Evolutionary conservation across 192 early-diverging fungal species (phyloP).

Genomic region (Coemansia sp.): DNA sequence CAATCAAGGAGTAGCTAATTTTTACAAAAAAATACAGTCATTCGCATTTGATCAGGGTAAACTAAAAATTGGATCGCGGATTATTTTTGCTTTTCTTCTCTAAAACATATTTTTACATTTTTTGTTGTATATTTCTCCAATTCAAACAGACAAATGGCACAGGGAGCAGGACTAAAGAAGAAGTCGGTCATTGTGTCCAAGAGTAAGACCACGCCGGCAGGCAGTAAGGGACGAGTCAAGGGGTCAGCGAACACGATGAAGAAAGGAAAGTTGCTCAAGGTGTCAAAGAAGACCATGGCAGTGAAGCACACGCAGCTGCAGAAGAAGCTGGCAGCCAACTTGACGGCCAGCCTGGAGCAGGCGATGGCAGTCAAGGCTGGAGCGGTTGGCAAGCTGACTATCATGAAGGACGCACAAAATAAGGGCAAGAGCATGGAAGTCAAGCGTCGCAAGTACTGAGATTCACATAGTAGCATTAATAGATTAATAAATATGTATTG

Average conservation of each 20-base stretch:
- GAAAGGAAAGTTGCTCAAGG: slow-evolving; percentile 41
- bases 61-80: too few species aligned
- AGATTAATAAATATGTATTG: not conserved
- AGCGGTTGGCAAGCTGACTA: slow-evolving; percentile 66
- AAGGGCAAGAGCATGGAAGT: slow-evolving; percentile 52
- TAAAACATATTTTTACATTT: not conserved
- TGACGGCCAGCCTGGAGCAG: slow-evolving; percentile 46
- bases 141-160: slow-evolving; percentile 28
- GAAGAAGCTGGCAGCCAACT: slow-evolving; percentile 41
- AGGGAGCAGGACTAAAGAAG: slow-evolving; percentile 37
- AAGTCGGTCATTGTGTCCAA: slow-evolving; percentile 33
- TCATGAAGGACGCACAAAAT: slow-evolving; percentile 60
- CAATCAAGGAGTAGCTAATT: slow-evolving; percentile 29
- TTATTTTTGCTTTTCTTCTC: not conserved
- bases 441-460: slow-evolving; percentile 52
- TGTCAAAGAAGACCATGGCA: slow-evolving; percentile 33
- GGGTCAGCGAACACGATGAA: slow-evolving; percentile 5
- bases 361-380: slow-evolving; percentile 67
- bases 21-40: too few species aligned
- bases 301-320: slow-evolving; percentile 34
- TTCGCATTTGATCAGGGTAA: too few species aligned
- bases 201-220: not conserved
- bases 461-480: not conserved
- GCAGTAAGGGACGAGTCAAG: not conserved
- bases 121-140: not conserved